phyloP scores from a whole-genome alignment of 352 stramenopile species.

The Phytophthora boehmeriae region DNA sequence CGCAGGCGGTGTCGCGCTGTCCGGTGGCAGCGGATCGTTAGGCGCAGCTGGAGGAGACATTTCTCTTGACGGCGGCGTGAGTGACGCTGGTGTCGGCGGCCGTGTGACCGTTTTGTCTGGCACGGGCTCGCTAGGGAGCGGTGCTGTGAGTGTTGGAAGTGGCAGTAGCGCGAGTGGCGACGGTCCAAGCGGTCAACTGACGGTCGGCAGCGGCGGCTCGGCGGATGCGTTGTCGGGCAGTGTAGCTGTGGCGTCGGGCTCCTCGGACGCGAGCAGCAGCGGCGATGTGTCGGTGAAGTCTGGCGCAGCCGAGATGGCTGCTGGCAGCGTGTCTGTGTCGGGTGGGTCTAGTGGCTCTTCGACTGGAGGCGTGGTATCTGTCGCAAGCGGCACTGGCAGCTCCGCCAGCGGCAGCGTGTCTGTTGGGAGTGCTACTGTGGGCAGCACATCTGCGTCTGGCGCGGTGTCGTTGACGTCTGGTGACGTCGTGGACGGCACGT shows the following conservation, averaged over 20 bases:
- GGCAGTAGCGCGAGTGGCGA: constrained; percentile 7
- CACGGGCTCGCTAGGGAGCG: background rate
- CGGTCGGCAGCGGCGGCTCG: background rate
- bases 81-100: constrained; percentile 1
- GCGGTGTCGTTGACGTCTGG: constrained; percentile 17
- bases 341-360: constrained; percentile 22
- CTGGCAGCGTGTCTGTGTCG: constrained; percentile 18
- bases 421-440: constrained; percentile 13
- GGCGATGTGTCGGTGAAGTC: constrained; percentile 19
- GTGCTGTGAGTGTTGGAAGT: background rate
- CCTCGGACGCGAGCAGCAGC: constrained; percentile 9
- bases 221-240: constrained; percentile 6
- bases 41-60: constrained; percentile 10
- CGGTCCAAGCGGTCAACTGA: background rate
- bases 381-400: constrained; percentile 26
- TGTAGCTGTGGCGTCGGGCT: constrained; percentile 16
- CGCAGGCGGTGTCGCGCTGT: constrained; percentile 16
- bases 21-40: constrained; percentile 20
- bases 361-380: constrained; percentile 21
- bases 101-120: constrained; percentile 14
- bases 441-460: constrained; percentile 14
- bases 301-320: constrained; percentile 9
- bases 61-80: constrained; percentile 2
- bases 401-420: constrained; percentile 19
- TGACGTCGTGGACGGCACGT: constrained; percentile 11